Conservation (phyloP, 305 asterid species). For the Rubia peregrina region DNA sequence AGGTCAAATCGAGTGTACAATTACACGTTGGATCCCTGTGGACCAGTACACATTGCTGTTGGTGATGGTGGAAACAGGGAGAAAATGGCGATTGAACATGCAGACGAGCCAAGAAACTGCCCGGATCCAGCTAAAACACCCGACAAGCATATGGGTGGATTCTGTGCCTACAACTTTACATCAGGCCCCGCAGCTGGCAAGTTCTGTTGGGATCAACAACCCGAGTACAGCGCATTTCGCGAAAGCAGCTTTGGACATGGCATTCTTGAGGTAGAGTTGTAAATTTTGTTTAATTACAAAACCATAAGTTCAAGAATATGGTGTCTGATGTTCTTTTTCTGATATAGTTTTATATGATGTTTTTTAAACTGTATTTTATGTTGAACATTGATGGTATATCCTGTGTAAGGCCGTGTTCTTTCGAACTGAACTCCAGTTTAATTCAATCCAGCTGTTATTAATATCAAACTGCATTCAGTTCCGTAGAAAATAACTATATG, state of each 20-base stretch:
- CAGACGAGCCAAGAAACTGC: constrained; percentile 74
- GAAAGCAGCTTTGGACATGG: constrained; percentile 95
- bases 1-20: constrained; percentile 89
- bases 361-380: background rate
- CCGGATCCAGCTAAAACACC: constrained; percentile 75
- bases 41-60: constrained; percentile 63
- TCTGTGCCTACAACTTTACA: constrained; percentile 74
- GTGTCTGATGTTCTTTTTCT: no score
- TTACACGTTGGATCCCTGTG: constrained; percentile 81
- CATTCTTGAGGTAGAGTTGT: constrained; percentile 69
- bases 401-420: no score
- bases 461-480: no score
- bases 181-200: constrained; percentile 87
- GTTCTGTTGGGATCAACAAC: constrained; percentile 90
- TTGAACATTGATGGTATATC: background rate
- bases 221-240: constrained; percentile 82
- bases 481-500: no score
- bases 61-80: constrained; percentile 98
- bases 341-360: no score
- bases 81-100: constrained; percentile 67
- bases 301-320: background rate
- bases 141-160: constrained; percentile 75
- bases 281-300: no score
- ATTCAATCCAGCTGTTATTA: no score
- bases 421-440: no score